phyloP scores from a whole-genome alignment of 2,329 filamentous ascomycete species.

The Cyphellophora attinorum region DNA sequence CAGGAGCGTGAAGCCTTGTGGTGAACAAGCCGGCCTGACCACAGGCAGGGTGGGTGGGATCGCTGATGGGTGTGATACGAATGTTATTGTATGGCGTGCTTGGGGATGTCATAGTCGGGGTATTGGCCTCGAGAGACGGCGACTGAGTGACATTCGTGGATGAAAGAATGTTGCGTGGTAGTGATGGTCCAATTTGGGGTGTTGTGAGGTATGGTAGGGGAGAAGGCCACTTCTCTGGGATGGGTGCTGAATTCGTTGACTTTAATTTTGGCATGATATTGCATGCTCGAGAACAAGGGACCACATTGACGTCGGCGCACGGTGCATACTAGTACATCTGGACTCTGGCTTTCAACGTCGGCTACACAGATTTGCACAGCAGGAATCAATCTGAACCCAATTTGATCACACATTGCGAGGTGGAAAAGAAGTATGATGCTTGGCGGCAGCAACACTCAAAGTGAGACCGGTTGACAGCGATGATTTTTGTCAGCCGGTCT shows the following conservation, averaged over 20 bases:
- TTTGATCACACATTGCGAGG: too few species aligned
- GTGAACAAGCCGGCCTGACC: constrained; percentile 41
- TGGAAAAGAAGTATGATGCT: too few species aligned
- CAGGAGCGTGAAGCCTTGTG: constrained; percentile 32
- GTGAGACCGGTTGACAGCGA: too few species aligned
- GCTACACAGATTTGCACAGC: too few species aligned
- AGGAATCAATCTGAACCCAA: too few species aligned
- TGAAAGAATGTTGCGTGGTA: not conserved
- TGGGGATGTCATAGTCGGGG: constrained; percentile 3
- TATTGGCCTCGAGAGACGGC: not conserved
- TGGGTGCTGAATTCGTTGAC: not conserved
- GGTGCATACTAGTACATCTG: too few species aligned
- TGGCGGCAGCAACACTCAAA: too few species aligned
- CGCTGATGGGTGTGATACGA: constrained; percentile 31
- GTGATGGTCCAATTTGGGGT: not conserved
- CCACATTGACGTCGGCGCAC: too few species aligned
- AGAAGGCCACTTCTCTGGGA: constrained; percentile 1
- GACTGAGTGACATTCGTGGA: not conserved
- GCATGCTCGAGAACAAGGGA: too few species aligned
- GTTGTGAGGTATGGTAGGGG: constrained; percentile 1
- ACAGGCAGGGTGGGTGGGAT: constrained; percentile 35
- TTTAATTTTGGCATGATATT: too few species aligned
- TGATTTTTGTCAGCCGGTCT: too few species aligned
- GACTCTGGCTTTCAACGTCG: constrained; percentile 1
- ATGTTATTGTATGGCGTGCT: constrained; percentile 21